Percentiles rank a stretch among this genome's conserved stretches.
phyloP scores from a whole-genome alignment of 441 rosid species.

The Jatropha podagrica region DNA sequence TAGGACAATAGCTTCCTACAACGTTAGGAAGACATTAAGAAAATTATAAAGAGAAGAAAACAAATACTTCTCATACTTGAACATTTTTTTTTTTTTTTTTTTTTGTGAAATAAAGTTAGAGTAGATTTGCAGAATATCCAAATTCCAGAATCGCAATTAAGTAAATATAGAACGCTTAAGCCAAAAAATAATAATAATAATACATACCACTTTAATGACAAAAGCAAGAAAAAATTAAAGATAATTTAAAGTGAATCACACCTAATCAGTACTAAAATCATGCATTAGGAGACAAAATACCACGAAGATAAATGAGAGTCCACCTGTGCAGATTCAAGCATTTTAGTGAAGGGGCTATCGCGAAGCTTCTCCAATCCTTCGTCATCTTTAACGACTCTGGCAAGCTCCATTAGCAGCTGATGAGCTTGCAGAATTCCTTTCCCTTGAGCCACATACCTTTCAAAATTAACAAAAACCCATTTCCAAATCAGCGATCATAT shows the following conservation, averaged over 20 bases:
- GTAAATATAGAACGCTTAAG: not conserved
- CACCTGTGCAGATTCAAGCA: constrained; percentile 68
- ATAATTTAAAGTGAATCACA: not conserved
- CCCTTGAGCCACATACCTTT: constrained; percentile 68
- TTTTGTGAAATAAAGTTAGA: not conserved
- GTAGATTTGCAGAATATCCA: not conserved
- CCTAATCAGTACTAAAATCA: not conserved
- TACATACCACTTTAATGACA: not conserved
- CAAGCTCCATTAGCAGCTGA: constrained; percentile 59
- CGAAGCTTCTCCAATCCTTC: constrained; percentile 41
- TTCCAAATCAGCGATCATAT: not conserved
- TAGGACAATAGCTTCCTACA: constrained; percentile 67
- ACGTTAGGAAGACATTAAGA: not conserved
- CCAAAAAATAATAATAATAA: not conserved
- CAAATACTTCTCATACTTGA: not conserved
- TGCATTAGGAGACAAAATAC: not conserved
- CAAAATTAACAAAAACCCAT: not conserved
- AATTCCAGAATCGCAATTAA: not conserved
- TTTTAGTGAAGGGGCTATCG: constrained; percentile 59
- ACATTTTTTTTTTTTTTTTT: not conserved
- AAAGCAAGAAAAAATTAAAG: not conserved
- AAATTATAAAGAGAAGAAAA: not conserved
- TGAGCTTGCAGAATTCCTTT: constrained; percentile 77
- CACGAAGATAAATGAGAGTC: not conserved
- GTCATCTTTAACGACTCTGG: constrained; percentile 46